Conservation (phyloP, 2,329 filamentous ascomycete species). For the Madurella fahalii region DNA sequence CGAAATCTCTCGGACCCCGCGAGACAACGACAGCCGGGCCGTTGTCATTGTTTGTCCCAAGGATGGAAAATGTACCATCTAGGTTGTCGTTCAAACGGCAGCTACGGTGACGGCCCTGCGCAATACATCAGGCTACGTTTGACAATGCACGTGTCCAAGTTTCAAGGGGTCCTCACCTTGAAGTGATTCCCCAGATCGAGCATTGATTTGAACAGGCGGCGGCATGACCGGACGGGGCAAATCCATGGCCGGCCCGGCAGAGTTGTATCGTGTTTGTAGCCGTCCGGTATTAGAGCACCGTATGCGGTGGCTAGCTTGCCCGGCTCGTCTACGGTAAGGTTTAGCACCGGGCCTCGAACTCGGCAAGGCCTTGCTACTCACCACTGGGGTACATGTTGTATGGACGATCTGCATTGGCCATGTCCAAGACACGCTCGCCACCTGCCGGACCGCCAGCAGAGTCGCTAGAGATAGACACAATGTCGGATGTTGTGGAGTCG, state of each 20-base stretch:
- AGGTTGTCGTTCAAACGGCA: conserved; percentile 21
- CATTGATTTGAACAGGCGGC: conserved; percentile 3
- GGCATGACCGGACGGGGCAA: conserved; percentile 22
- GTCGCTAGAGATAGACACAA: neutral
- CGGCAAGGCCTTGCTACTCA: neutral
- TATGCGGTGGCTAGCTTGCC: neutral
- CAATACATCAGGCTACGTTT: neutral
- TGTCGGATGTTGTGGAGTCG: neutral
- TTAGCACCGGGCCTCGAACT: neutral
- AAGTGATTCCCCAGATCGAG: conserved; percentile 15
- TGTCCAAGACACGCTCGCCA: neutral
- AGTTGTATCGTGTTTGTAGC: conserved; percentile 12
- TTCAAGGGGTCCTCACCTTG: conserved; percentile 1
- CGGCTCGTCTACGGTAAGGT: neutral
- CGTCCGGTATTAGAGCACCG: conserved; percentile 18
- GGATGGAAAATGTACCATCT: conserved; percentile 18
- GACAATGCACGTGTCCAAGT: neutral
- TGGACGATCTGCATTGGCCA: conserved; percentile 17
- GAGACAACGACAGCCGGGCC: conserved; percentile 4
- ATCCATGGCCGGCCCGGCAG: conserved; percentile 19
- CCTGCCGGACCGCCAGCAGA: neutral
- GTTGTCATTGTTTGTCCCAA: neutral
- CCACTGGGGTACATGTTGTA: conserved; percentile 18
- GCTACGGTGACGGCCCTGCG: conserved; percentile 11
- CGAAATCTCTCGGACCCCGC: neutral